phyloP scores from a whole-genome alignment of 371 early-diverging fungal species.

The Synchytrium microbalum region DNA sequence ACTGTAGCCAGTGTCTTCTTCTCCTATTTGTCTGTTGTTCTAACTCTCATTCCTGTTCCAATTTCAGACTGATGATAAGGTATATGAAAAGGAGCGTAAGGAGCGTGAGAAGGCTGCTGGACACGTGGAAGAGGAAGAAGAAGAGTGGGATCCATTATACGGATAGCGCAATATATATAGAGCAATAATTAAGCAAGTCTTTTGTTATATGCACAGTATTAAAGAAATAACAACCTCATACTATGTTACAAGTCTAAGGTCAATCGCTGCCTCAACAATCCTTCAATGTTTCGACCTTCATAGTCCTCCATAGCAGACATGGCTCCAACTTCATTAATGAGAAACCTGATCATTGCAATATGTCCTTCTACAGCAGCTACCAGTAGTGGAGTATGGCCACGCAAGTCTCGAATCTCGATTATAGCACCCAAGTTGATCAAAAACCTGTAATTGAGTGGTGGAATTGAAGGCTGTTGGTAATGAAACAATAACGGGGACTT shows the following conservation, averaged over 20 bases:
- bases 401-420: not conserved
- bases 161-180: too few relatives aligned
- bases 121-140: not conserved
- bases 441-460: not conserved
- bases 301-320: not conserved
- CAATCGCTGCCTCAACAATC: conserved; percentile 37
- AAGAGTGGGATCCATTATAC: not conserved
- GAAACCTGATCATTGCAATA: not conserved
- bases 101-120: conserved; percentile 16
- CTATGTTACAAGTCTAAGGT: too few relatives aligned
- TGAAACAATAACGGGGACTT: not conserved
- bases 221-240: not conserved
- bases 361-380: not conserved
- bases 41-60: too few relatives aligned
- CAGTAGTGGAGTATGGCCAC: not conserved
- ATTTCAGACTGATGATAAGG: conserved; percentile 1
- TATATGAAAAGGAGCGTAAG: too few relatives aligned
- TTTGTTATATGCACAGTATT: not conserved
- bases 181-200: not conserved
- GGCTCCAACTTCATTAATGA: not conserved
- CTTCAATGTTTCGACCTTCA: conserved; percentile 26
- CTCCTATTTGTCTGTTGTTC: too few relatives aligned
- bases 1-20: too few relatives aligned
- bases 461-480: not conserved
- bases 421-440: not conserved